Percentiles rank a stretch among this genome's conserved stretches.
These are phyloP conservation scores for Aspergillus fijiensis DNA, from an alignment of 2,329 filamentous ascomycete species.

Conservation along the genomic window DNA sequence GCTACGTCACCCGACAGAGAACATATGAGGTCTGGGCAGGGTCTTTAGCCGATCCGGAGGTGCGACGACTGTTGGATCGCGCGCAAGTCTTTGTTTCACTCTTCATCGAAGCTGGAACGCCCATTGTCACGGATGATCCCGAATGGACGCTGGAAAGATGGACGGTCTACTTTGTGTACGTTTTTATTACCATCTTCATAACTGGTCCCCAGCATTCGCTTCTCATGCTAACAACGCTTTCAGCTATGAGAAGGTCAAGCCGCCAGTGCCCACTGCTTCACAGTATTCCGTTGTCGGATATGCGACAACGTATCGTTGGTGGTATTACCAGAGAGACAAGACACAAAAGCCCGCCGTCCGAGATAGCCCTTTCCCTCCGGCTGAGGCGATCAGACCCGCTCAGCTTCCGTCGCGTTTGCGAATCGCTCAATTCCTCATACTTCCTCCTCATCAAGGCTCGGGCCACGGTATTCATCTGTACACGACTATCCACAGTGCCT, in stretches of 20 bases:
- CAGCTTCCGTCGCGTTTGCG: constrained; percentile 74
- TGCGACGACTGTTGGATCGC: constrained; percentile 72
- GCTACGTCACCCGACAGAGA: constrained; percentile 60
- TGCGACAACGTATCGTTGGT: constrained; percentile 86
- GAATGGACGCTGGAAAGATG: constrained; percentile 77
- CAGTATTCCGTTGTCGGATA: constrained; percentile 86
- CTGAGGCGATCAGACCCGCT: constrained; percentile 48
- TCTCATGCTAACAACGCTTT: constrained; percentile 3
- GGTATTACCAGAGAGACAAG: constrained; percentile 50
- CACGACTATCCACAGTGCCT: constrained; percentile 70
- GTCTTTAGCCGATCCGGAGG: constrained; percentile 65
- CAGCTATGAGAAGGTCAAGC: constrained; percentile 56
- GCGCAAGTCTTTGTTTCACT: constrained; percentile 81
- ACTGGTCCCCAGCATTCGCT: not conserved
- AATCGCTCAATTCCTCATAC: constrained; percentile 89
- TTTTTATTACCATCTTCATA: not conserved
- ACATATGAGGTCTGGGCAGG: constrained; percentile 84
- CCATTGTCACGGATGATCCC: constrained; percentile 68
- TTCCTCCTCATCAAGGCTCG: constrained; percentile 80
- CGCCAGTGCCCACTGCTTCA: constrained; percentile 48
- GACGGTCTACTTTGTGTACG: constrained; percentile 85
- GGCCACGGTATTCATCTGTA: constrained; percentile 82
- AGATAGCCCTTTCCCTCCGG: constrained; percentile 46
- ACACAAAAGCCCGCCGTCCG: constrained; percentile 41
- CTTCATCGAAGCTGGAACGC: constrained; percentile 90